Base-by-base conservation (phyloP, 805 yeast genomes). In the Diddensiella caesifluorescens region DNA sequence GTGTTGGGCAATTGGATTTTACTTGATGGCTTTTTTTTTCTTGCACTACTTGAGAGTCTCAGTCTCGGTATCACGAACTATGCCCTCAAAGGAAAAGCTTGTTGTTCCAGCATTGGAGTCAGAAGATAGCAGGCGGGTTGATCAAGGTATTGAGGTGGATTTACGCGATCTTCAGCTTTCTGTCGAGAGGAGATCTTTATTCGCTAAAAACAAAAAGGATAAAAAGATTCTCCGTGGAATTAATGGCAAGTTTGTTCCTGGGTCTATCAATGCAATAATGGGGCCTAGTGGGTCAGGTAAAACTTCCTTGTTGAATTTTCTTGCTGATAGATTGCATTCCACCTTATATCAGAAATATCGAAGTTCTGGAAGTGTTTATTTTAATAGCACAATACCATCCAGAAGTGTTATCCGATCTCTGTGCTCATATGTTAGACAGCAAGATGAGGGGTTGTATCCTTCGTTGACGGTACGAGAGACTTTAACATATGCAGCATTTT, bases 221-320 rank as follows among this genome's bases (percentile, higher is more conserved):
- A 68, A 64, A 29, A 57, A 54, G 12, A 71, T 76, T 36, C 50
- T 80, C 28, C 54, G 68, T 31, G 57, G 68, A 13, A 63, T 83
- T 12, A 59, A 65, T 41, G 85, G 82, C 0, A 48, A 52, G 4
- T 79, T 81, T 53, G 61, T 63, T 22, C 69, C 79, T 2, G 77
- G 80, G 12, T 67, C 74, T 32, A 64, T 83, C 7, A 83, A 80
- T 54, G 85, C 80, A 3, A 80, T 83, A 32, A 74, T 83, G 79
- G 92, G 92, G 0, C 89, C 90, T 0, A 81, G 88, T 1, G 90
- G 90, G 0, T 77, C 83, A 0, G 92, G 90, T 6, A 83, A 83
- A 54, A 78, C 87, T 0, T 76, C 89, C 0, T 56, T 83, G 33
- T 61, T 83, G 48, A 83, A 80, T 54, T 61, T 71, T 28, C 63